phyloP scores from a whole-genome alignment of 2,329 filamentous ascomycete genomes.

The Penicillium aurantiogriseum region DNA sequence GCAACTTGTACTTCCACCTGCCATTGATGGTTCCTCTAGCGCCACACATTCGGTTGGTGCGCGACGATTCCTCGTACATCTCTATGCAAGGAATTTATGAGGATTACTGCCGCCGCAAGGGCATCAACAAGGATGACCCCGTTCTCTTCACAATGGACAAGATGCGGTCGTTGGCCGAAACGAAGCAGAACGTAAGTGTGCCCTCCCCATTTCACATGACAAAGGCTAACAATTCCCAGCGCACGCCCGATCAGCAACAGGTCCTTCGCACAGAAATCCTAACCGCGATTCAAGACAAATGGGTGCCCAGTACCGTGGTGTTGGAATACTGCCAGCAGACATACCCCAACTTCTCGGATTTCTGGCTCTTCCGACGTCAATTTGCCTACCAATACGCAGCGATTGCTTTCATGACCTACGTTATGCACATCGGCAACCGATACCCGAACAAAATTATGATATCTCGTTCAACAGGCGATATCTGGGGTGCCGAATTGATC shows the following conservation, averaged over 20 bases:
- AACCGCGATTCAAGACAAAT: constrained; percentile 88
- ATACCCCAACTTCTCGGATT: constrained; percentile 86
- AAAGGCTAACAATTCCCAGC: constrained; percentile 36
- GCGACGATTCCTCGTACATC: constrained; percentile 92
- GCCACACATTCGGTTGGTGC: constrained; percentile 89
- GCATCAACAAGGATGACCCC: constrained; percentile 90
- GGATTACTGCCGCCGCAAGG: constrained; percentile 85
- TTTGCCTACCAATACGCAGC: constrained; percentile 95
- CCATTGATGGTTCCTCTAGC: constrained; percentile 94
- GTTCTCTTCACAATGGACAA: constrained; percentile 95
- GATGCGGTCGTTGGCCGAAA: constrained; percentile 71
- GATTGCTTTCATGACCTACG: constrained; percentile 97
- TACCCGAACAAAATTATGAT: constrained; percentile 96
- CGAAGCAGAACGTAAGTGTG: constrained; percentile 55
- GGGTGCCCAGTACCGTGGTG: constrained; percentile 77
- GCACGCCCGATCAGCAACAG: constrained; percentile 63
- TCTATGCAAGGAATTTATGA: constrained; percentile 94
- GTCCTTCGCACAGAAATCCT: constrained; percentile 86
- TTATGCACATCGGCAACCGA: constrained; percentile 94
- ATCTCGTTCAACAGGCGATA: constrained; percentile 79
- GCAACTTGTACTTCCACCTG: constrained; percentile 93
- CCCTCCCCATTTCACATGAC: background rate
- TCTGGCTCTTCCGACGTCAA: constrained; percentile 97
- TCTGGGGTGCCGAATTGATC: constrained; percentile 95
- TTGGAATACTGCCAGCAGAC: constrained; percentile 86